Evolutionary conservation across 371 early-diverging fungal species (phyloP).

Genomic region (Mortierella sp.): DNA sequence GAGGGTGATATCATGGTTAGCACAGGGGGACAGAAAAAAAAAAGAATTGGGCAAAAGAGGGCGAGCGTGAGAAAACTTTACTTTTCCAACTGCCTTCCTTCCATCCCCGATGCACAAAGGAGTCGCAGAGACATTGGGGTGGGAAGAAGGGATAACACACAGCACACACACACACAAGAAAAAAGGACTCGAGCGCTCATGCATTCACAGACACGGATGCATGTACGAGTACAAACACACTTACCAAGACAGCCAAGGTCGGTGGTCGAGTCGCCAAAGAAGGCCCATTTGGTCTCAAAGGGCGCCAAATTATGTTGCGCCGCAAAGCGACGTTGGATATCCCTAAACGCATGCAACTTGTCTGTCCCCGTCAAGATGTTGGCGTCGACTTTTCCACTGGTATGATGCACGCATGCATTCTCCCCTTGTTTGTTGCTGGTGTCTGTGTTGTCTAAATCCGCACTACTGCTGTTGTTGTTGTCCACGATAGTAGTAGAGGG

Average conservation of each 20-base stretch:
- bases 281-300: slow-evolving; percentile 49
- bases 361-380: slow-evolving; percentile 47
- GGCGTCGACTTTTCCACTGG: slow-evolving; percentile 40
- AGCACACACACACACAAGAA: not conserved
- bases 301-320: slow-evolving; percentile 27
- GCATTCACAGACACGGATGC: not conserved
- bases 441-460: not conserved
- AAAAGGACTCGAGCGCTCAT: not conserved
- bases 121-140: not conserved
- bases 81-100: not conserved
- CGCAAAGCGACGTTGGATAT: slow-evolving; percentile 36
- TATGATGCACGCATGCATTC: slow-evolving; percentile 1
- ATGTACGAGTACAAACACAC: not conserved
- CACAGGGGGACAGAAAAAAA: not conserved
- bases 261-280: slow-evolving; percentile 46
- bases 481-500: not conserved
- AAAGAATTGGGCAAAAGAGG: not conserved
- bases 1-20: not conserved
- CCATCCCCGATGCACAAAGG: not conserved
- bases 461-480: not conserved
- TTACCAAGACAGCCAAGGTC: slow-evolving; percentile 57
- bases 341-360: slow-evolving; percentile 48
- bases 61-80: slow-evolving; percentile 6
- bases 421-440: not conserved
- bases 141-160: too few species aligned